phyloP scores from a whole-genome alignment of 441 rosid genomes.

The Brassica hybrid region DNA sequence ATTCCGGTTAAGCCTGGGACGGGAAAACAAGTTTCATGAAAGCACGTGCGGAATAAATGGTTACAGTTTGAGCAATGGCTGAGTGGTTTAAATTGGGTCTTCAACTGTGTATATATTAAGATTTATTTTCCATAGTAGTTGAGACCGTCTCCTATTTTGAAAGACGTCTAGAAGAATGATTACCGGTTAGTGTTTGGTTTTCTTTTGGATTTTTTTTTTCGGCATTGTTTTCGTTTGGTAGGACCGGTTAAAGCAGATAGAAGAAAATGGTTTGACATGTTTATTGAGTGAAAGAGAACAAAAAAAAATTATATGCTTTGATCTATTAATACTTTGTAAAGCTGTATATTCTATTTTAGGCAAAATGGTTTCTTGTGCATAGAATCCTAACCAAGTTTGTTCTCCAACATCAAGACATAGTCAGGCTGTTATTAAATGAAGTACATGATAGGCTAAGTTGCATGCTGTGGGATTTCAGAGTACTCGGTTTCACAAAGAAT shows the following conservation, averaged over 20 bases:
- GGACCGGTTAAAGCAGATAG: slow-evolving; percentile 24
- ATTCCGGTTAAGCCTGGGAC: slow-evolving; percentile 33
- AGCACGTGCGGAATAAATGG: slow-evolving; percentile 3
- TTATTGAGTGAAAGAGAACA: slow-evolving; percentile 19
- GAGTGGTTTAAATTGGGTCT: slow-evolving; percentile 7
- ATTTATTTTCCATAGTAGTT: slow-evolving; percentile 24
- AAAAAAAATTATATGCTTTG: neutral
- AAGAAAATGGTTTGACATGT: slow-evolving; percentile 37
- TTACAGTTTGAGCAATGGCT: slow-evolving; percentile 17
- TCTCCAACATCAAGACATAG: no score
- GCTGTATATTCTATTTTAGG: slow-evolving; percentile 3
- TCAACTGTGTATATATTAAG: slow-evolving; percentile 28
- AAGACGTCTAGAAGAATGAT: slow-evolving; percentile 26
- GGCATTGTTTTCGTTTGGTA: slow-evolving; percentile 27
- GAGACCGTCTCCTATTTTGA: slow-evolving; percentile 27
- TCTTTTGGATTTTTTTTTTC: slow-evolving; percentile 10
- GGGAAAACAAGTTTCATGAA: slow-evolving; percentile 39
- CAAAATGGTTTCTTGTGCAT: slow-evolving; percentile 3
- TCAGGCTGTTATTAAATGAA: no score
- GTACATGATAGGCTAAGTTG: no score
- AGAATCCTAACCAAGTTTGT: no score
- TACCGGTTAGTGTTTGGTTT: slow-evolving; percentile 31
- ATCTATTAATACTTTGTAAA: neutral
- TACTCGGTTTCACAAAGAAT: no score
- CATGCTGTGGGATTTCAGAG: no score